Base-by-base conservation (phyloP, 2,329 filamentous ascomycete species). In the Dactylellina haptotyla region DNA sequence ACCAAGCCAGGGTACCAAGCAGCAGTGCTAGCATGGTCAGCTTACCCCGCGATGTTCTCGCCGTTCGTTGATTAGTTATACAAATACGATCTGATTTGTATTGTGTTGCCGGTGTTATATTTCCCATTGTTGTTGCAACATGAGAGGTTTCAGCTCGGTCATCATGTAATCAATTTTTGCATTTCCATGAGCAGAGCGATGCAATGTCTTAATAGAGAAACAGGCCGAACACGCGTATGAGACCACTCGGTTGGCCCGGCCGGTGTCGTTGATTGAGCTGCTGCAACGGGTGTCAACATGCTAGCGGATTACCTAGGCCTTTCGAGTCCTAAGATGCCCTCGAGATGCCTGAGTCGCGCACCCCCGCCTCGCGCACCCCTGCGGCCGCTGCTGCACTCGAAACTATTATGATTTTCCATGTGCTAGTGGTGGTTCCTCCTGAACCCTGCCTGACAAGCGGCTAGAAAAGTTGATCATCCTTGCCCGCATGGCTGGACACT, bases 391-490 rank as follows among this genome's bases (percentile, higher is more conserved):
- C 4, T 16, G 28, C n/a, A n/a, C 28, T 8, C n/a, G 5, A 28
- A 12, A 28, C 46, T 25, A 12, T 14, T 12, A 28, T 8, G 30
- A 16, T 25, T 41, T 56, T 16, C 51, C 30, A 56, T 39, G 51
- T 56, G 51, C 34, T 26, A 16, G 25, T 20, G 50, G 5, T 10
- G 23, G 18, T n/a, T 18, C 10, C 12, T 6, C 3, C 30, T 43
- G 10, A 50, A 46, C 43, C 30, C n/a, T n/a, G n/a, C n/a, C n/a
- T 48, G 41, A 37, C 43, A 37, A 16, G 53, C 57, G 57, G 57
- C 57, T 50, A 62, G 57, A 50, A 48, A 50, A 39, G 4, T 51
- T 20, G 30, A 37, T 43, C 30, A 46, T 53, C 46, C 64, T 37
- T 58, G 32, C 43, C 30, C 9, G 46, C 48, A 54, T 41, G 12